Conservation (phyloP, 2,329 filamentous ascomycete genomes). For the Trichocomaceae sp. region DNA sequence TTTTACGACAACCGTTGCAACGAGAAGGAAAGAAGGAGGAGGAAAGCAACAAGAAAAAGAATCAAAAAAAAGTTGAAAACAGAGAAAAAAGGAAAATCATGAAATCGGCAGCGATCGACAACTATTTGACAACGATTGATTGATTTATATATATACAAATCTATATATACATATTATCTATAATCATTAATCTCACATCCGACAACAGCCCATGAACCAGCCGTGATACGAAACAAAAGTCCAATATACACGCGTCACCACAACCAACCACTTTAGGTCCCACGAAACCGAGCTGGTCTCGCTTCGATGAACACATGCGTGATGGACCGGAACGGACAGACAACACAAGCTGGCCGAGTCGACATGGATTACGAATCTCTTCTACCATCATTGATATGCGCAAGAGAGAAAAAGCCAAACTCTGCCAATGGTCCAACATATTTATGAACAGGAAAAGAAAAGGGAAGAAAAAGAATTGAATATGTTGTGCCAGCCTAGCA, state of each 20-base stretch:
- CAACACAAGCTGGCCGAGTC: not conserved
- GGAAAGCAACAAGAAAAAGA: not conserved
- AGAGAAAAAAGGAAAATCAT: not conserved
- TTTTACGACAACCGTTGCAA: not conserved
- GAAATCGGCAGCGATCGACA: no score
- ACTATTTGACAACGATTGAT: no score
- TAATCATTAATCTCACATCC: not conserved
- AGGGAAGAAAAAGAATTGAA: no score
- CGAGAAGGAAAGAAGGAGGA: not conserved
- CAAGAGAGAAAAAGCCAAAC: not conserved
- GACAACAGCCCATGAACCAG: not conserved
- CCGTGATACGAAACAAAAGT: not conserved
- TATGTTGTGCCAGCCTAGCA: no score
- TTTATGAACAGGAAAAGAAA: not conserved
- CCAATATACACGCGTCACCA: not conserved
- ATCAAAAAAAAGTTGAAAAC: not conserved
- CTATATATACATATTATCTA: not conserved
- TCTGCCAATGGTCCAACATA: not conserved
- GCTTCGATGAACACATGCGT: not conserved
- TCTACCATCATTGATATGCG: not conserved
- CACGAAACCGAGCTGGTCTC: not conserved
- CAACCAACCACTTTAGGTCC: not conserved
- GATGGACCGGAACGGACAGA: not conserved
- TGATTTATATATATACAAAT: no score
- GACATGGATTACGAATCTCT: not conserved